Conservation (phyloP, 257 asterid genomes). For the Paraleonurus japonicus region DNA sequence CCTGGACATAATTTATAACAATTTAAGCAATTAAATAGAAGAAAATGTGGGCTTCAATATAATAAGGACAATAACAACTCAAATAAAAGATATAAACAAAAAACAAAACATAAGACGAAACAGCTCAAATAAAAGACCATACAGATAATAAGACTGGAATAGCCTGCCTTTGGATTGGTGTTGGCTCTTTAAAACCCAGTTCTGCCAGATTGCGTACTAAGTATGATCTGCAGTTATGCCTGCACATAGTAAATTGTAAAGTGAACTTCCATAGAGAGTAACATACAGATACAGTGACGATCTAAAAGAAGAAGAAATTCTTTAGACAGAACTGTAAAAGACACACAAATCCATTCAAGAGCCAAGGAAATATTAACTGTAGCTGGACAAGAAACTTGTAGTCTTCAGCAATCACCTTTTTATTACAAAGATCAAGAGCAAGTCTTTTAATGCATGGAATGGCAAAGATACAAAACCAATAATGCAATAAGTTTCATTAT, state of each 20-base stretch:
- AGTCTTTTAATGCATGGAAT: background rate
- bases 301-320: background rate
- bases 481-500: background rate
- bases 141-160: conserved; percentile 87
- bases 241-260: conserved; percentile 32
- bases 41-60: background rate
- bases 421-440: background rate
- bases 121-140: conserved; percentile 54
- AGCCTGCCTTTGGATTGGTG: conserved; percentile 98
- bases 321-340: background rate
- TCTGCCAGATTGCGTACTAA: conserved; percentile 62
- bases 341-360: background rate
- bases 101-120: conserved; percentile 9
- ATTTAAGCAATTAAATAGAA: background rate
- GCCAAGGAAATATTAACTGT: background rate
- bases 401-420: background rate
- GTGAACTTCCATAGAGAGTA: background rate
- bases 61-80: background rate
- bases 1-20: conserved; percentile 40
- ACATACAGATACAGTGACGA: background rate
- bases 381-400: background rate
- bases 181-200: conserved; percentile 81
- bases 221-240: conserved; percentile 65
- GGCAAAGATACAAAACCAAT: background rate
- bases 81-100: background rate